Evolutionary conservation across 345 rosid species (phyloP).

Genomic region (Rubroshorea leprosula): DNA sequence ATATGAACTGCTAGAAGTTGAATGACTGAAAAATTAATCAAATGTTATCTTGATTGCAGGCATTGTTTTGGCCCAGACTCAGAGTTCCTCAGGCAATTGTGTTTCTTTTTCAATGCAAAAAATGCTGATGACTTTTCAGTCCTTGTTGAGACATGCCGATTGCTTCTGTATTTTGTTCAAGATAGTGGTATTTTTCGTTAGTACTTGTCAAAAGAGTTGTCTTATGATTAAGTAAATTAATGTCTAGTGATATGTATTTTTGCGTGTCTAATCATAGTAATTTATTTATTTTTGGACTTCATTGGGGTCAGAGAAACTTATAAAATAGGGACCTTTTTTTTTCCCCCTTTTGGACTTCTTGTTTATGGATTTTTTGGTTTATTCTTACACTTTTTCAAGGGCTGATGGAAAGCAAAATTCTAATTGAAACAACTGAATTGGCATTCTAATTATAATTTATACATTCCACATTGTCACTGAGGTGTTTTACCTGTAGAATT

Average conservation of each 20-base stretch:
- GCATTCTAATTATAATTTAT: background rate
- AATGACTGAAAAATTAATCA: background rate
- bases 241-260: background rate
- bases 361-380: background rate
- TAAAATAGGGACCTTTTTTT: background rate
- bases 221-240: background rate
- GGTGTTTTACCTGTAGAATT: background rate
- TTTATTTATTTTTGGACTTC: background rate
- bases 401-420: background rate
- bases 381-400: background rate
- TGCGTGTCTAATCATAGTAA: background rate
- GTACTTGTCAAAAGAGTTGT: constrained; percentile 1
- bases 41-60: constrained; percentile 40
- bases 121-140: constrained; percentile 46
- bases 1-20: background rate
- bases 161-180: constrained; percentile 43
- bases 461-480: background rate
- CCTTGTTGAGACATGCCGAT: constrained; percentile 65
- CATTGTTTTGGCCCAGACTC: constrained; percentile 84
- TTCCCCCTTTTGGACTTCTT: background rate
- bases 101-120: constrained; percentile 66
- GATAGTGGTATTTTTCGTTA: constrained; percentile 42
- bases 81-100: constrained; percentile 63
- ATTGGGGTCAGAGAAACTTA: background rate
- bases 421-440: background rate